These are phyloP conservation scores for Saitozyma sp. DNA, from an alignment of 768 basidiomycete species.

Conservation along the genomic window DNA sequence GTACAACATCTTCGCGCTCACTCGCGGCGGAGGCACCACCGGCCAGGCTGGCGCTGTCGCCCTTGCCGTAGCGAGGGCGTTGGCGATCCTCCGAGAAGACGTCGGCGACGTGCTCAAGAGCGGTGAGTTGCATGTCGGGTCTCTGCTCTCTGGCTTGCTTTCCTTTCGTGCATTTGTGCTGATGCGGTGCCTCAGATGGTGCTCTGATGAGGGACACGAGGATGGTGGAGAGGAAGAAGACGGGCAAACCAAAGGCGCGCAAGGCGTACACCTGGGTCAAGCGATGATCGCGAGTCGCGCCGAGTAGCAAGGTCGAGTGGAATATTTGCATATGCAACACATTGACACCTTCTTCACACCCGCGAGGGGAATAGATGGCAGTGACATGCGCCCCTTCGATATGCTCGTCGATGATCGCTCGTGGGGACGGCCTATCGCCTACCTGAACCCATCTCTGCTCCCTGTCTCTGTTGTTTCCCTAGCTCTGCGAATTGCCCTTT, in stretches of 20 bases:
- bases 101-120: slow-evolving; percentile 67
- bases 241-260: slow-evolving; percentile 85
- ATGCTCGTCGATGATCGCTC: too few species aligned
- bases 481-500: too few species aligned
- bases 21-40: slow-evolving; percentile 82
- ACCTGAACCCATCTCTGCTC: too few species aligned
- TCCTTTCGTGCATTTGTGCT: not conserved
- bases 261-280: slow-evolving; percentile 97
- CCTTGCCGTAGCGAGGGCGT: slow-evolving; percentile 53
- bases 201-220: slow-evolving; percentile 86
- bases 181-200: slow-evolving; percentile 62
- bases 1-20: slow-evolving; percentile 72
- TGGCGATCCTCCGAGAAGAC: slow-evolving; percentile 65
- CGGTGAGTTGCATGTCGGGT: slow-evolving; percentile 58
- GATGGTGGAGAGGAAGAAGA: slow-evolving; percentile 98
- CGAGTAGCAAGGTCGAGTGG: too few species aligned
- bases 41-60: slow-evolving; percentile 89
- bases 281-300: slow-evolving; percentile 57
- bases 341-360: too few species aligned
- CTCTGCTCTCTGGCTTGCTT: not conserved
- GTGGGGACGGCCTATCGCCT: too few species aligned
- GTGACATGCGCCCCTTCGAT: too few species aligned
- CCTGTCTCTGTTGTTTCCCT: too few species aligned
- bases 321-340: too few species aligned
- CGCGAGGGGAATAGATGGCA: too few species aligned